A percentile compares a stretch with the other conserved stretches of the same genome.
Conservation (phyloP, 768 basidiomycete species). For the Artomyces pyxidatus region DNA sequence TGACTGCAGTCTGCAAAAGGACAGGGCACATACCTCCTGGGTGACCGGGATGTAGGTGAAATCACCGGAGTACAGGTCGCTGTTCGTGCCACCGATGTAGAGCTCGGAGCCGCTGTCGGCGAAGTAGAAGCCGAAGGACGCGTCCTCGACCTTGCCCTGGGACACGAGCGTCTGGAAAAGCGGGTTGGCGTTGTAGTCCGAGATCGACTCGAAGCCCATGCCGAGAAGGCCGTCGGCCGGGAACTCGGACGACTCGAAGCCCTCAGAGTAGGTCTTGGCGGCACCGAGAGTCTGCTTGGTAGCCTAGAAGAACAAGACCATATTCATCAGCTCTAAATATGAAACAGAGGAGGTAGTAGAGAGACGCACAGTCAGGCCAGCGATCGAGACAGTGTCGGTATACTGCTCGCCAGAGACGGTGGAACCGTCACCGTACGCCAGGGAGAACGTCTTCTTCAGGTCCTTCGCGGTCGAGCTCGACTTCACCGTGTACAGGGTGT, state of each 20-base stretch:
- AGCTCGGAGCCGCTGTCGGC: constrained; percentile 4
- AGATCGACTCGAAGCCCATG: not conserved
- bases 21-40: not conserved
- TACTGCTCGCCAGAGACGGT: not conserved
- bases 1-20: not conserved
- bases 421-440: not conserved
- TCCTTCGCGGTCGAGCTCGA: not conserved
- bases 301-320: not conserved
- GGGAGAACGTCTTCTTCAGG: not conserved
- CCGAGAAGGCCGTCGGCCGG: not conserved
- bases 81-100: constrained; percentile 12
- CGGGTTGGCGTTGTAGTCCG: not conserved
- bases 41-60: constrained; percentile 8
- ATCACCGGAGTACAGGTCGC: constrained; percentile 1
- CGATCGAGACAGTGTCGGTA: constrained; percentile 1
- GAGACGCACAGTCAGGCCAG: not conserved
- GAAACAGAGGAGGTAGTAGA: not conserved
- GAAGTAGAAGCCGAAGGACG: constrained; percentile 1
- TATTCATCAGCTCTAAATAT: not conserved
- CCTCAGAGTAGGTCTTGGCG: not conserved
- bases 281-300: not conserved
- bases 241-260: not conserved
- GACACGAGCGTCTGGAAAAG: not conserved
- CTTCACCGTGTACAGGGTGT: not conserved
- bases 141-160: not conserved